Percentiles rank a stretch among this genome's conserved stretches.
Evolutionary conservation across 306 rosid species (phyloP).

Genomic region (Quercus cerris): DNA sequence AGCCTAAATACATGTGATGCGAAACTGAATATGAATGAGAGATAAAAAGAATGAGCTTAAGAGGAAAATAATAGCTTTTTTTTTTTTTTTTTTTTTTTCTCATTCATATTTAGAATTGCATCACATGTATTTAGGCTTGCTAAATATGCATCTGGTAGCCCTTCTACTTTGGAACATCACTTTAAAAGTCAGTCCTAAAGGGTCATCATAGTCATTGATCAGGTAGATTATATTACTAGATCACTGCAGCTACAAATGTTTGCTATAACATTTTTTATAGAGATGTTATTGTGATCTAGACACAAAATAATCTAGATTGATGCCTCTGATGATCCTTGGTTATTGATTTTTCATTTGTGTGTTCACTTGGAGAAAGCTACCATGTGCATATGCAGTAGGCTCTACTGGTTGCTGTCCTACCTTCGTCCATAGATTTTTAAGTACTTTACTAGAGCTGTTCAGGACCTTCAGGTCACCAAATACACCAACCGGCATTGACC

Average conservation of each 20-base stretch:
- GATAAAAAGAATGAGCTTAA: too few relatives aligned
- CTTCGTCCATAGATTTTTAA: neutral
- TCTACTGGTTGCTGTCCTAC: neutral
- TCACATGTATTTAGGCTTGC: neutral
- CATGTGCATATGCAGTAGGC: neutral
- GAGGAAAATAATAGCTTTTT: too few relatives aligned
- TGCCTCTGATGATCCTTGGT: conserved; percentile 13
- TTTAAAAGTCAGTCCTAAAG: conserved; percentile 11
- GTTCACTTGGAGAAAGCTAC: conserved; percentile 5
- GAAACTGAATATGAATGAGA: too few relatives aligned
- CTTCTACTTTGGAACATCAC: conserved; percentile 10
- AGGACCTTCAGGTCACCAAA: too few relatives aligned
- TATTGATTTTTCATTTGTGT: conserved; percentile 16
- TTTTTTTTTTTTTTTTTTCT: neutral
- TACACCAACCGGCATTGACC: too few relatives aligned
- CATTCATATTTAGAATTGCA: too few relatives aligned
- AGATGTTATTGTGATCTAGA: conserved; percentile 1
- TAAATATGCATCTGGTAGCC: conserved; percentile 7
- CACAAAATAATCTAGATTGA: neutral
- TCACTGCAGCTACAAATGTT: neutral
- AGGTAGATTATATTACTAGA: neutral
- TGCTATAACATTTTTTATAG: neutral
- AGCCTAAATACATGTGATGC: too few relatives aligned
- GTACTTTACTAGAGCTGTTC: neutral
- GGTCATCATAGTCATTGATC: neutral